Base-by-base conservation (phyloP, 192 early-diverging fungal species). In the Coemansia sp. region DNA sequence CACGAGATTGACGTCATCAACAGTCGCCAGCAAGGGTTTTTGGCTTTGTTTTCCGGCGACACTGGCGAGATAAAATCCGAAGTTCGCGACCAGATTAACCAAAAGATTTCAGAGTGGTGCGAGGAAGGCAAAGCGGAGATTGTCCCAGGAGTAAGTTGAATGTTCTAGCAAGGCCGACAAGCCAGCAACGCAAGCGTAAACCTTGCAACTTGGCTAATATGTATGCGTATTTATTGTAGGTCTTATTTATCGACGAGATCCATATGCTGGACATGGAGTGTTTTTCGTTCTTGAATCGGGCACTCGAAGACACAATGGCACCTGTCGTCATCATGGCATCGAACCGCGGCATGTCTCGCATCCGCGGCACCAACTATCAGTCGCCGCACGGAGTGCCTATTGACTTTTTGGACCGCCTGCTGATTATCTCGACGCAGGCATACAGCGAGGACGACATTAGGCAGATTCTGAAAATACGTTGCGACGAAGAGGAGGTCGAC, bases 221-320 rank as follows among this genome's bases (percentile, higher is more conserved):
- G 25, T 11, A 49, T 51, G 37, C 54, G 15, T 22, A 17, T 3
- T 39, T 41, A 29, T 19, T 25, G 22, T 61, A 61, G 59, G 61
- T 95, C 26, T 82, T 99, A 43, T 99, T 99, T 68, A 93, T 99
- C 58, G 97, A 99, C 65, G 97, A 99, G 79, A 94, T 99, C 29
- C 97, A 99, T 70, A 97, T 97, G 89, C 90, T 99, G 30, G 97
- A 99, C 45, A 97, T 99, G 72, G 97, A 99, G 70, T 99, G 95
- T 63, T 99, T 99, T 65, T 97, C 97, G 15, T 99, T 91, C 83
- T 65, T 99, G 43, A 99, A 99, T 67, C 85, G 95, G 18, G 97
- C 97, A 5, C 81, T 99, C 5, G 97, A 99, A 75, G 93, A 94
- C 60, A 85, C 88, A 31, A 82, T 96, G 86, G 94, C 97, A 3